phyloP scores from a whole-genome alignment of 495 filamentous ascomycete genomes.

The Neurospora cerealis region DNA sequence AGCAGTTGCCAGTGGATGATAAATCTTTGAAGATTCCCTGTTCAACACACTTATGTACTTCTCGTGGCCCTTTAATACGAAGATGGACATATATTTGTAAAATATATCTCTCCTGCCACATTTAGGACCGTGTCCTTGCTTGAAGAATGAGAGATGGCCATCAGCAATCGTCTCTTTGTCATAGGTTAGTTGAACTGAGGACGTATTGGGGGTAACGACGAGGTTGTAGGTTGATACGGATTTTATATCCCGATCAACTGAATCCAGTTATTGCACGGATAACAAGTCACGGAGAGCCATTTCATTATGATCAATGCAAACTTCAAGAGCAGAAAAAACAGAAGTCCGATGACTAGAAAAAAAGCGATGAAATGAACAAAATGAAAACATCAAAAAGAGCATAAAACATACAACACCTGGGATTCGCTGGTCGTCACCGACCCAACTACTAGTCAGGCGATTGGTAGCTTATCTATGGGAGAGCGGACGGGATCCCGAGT shows the following conservation, averaged over 20 bases:
- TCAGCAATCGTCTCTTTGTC: not conserved
- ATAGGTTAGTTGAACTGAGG: too few relatives aligned
- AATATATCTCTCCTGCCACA: not conserved
- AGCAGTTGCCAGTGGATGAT: not conserved
- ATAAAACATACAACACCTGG: conserved; percentile 37
- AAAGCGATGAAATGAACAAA: too few relatives aligned
- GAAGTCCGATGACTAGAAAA: too few relatives aligned
- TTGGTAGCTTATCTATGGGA: too few relatives aligned
- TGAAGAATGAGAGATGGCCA: not conserved
- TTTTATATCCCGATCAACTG: too few relatives aligned
- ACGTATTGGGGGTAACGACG: too few relatives aligned
- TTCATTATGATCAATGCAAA: not conserved
- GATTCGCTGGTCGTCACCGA: conserved; percentile 32
- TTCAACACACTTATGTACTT: not conserved
- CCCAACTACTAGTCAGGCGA: conserved; percentile 35
- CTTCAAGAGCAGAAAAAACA: too few relatives aligned
- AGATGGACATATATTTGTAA: not conserved
- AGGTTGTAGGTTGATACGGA: too few relatives aligned
- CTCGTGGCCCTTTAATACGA: not conserved
- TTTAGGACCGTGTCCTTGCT: not conserved
- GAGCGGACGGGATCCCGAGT: too few relatives aligned
- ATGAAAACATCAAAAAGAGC: too few relatives aligned
- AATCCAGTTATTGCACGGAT: not conserved
- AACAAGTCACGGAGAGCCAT: not conserved
- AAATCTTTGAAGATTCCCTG: not conserved